Percentiles rank a stretch among this genome's conserved stretches.
phyloP scores from a whole-genome alignment of 2,329 filamentous ascomycete species.

The Endoconidiophora laricicola region DNA sequence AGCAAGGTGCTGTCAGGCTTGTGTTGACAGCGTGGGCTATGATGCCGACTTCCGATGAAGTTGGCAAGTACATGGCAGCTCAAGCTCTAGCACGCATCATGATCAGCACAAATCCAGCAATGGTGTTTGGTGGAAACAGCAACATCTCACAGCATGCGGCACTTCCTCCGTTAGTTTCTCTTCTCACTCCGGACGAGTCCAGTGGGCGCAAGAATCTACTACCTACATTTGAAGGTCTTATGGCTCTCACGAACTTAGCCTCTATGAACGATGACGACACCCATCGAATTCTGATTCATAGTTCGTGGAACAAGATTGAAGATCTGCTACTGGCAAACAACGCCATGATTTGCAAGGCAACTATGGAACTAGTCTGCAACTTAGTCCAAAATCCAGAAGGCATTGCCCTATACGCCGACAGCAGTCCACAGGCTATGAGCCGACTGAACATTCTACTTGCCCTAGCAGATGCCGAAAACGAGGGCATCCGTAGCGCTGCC shows the following conservation, averaged over 20 bases:
- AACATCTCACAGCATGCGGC: slow-evolving; percentile 59
- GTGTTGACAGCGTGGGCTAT: slow-evolving; percentile 53
- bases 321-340: slow-evolving; percentile 69
- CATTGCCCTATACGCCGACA: slow-evolving; percentile 52
- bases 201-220: slow-evolving; percentile 59
- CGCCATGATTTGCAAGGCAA: slow-evolving; percentile 58
- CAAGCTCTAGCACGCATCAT: slow-evolving; percentile 73
- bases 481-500: slow-evolving; percentile 62
- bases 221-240: slow-evolving; percentile 75
- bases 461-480: slow-evolving; percentile 71
- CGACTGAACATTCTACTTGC: slow-evolving; percentile 73
- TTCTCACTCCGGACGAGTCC: slow-evolving; percentile 49
- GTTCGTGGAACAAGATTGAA: slow-evolving; percentile 61
- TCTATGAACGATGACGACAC: slow-evolving; percentile 54
- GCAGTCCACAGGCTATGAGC: slow-evolving; percentile 48
- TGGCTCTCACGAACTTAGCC: slow-evolving; percentile 87
- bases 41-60: slow-evolving; percentile 35
- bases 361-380: slow-evolving; percentile 84
- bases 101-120: slow-evolving; percentile 68
- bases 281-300: slow-evolving; percentile 52
- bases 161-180: slow-evolving; percentile 63
- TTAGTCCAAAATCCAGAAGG: slow-evolving; percentile 55
- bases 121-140: slow-evolving; percentile 67
- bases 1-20: slow-evolving; percentile 84
- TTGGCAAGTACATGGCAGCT: slow-evolving; percentile 42